Conservation (phyloP, 106 monocot species). For the Apostasia ramifera region DNA sequence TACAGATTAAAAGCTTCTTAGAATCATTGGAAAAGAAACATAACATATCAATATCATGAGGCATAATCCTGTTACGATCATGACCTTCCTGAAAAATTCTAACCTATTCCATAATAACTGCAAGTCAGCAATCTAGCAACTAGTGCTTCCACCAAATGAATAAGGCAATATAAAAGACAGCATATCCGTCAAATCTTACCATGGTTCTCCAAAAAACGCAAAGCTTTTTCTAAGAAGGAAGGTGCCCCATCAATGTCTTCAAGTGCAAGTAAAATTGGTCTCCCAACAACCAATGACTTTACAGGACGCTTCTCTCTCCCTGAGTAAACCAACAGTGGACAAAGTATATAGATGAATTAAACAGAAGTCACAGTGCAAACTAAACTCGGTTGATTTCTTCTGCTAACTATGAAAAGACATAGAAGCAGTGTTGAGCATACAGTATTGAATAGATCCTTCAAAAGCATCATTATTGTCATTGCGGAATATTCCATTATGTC, state of each 20-base stretch:
- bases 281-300: constrained; percentile 92
- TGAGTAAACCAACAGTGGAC: constrained; percentile 19
- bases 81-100: no score
- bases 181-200: constrained; percentile 32
- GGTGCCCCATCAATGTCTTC: constrained; percentile 99
- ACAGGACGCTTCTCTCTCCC: constrained; percentile 92
- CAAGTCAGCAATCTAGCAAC: no score
- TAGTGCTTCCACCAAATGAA: not conserved
- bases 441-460: constrained; percentile 83
- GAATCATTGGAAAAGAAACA: no score
- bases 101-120: no score
- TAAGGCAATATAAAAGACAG: not conserved
- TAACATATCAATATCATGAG: no score
- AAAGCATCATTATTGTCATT: constrained; percentile 76
- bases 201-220: constrained; percentile 81
- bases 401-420: not conserved
- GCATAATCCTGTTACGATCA: no score
- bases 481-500: constrained; percentile 98
- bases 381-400: not conserved
- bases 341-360: constrained; percentile 7
- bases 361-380: not conserved
- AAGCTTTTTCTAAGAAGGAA: constrained; percentile 90
- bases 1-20: no score
- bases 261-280: constrained; percentile 96
- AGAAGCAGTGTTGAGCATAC: constrained; percentile 22